phyloP scores from a whole-genome alignment of 345 rosid species.

The Gossypium raimondii region DNA sequence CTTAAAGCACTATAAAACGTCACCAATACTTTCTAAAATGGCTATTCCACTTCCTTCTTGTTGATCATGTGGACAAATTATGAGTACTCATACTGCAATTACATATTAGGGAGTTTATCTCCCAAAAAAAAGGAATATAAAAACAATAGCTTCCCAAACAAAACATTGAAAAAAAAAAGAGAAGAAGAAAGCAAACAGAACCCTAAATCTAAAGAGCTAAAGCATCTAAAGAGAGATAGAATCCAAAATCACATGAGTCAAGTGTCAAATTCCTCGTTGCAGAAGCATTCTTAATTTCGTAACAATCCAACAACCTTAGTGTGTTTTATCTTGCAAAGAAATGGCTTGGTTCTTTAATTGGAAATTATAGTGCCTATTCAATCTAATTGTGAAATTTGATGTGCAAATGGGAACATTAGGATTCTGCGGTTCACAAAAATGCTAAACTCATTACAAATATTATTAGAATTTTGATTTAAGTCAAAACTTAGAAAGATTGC shows the following conservation, averaged over 20 bases:
- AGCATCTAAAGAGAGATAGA: too few relatives aligned
- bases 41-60: slow-evolving; percentile 50
- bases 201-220: neutral
- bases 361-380: too few relatives aligned
- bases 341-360: too few relatives aligned
- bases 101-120: slow-evolving; percentile 52
- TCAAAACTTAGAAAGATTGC: neutral
- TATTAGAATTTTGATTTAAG: too few relatives aligned
- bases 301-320: neutral
- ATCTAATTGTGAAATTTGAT: too few relatives aligned
- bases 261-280: neutral
- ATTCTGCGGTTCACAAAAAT: too few relatives aligned
- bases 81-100: slow-evolving; percentile 3
- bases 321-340: too few relatives aligned
- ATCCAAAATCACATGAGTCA: too few relatives aligned
- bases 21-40: slow-evolving; percentile 58
- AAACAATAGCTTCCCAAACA: neutral
- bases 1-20: slow-evolving; percentile 19
- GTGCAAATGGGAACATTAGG: too few relatives aligned
- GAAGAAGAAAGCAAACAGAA: neutral
- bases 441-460: too few relatives aligned
- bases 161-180: neutral
- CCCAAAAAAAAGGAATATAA: slow-evolving; percentile 27
- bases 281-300: neutral
- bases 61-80: slow-evolving; percentile 30